These are phyloP conservation scores for Dactylellina leptospora DNA, from an alignment of 2,329 filamentous ascomycete species.

Conservation along the genomic window DNA sequence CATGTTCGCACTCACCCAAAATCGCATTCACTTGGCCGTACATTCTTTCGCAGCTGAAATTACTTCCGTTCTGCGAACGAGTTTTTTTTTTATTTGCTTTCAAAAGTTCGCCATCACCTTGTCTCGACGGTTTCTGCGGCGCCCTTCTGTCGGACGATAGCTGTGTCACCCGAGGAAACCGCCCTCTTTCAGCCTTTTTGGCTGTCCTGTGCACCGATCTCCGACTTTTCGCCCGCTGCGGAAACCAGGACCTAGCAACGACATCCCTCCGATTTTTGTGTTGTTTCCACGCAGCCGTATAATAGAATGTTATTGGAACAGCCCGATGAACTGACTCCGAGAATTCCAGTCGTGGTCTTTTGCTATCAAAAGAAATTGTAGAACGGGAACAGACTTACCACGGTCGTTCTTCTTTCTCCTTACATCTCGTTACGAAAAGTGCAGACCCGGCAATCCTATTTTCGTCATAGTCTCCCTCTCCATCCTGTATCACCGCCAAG, in stretches of 20 bases:
- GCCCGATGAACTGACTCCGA: conserved; percentile 1
- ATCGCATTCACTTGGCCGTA: conserved; percentile 36
- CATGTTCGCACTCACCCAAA: conserved; percentile 19
- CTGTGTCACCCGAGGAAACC: too few species aligned
- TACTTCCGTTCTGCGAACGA: conserved; percentile 8
- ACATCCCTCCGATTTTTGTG: conserved; percentile 21
- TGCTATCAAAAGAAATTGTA: conserved; percentile 4
- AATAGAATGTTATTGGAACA: conserved; percentile 2
- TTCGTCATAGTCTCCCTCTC: neutral
- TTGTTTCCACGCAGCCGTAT: conserved; percentile 20
- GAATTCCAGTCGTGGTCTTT: neutral
- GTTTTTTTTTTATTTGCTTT: neutral
- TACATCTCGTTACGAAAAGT: conserved; percentile 19
- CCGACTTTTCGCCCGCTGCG: conserved; percentile 23
- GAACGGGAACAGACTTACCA: conserved; percentile 7
- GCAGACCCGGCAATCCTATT: neutral
- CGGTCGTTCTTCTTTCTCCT: conserved; percentile 10
- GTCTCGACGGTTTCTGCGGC: neutral
- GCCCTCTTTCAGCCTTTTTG: too few species aligned
- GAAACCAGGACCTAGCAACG: conserved; percentile 30
- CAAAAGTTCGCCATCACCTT: neutral
- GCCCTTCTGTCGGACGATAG: too few species aligned
- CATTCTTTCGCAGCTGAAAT: conserved; percentile 27
- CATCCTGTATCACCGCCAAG: neutral
- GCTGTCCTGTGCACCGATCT: conserved; percentile 14